A percentile compares a stretch with the other conserved stretches of the same genome.
These are phyloP conservation scores for Ophiorrhiza pumila DNA, from an alignment of 257 asterid species.

Conservation along the genomic window DNA sequence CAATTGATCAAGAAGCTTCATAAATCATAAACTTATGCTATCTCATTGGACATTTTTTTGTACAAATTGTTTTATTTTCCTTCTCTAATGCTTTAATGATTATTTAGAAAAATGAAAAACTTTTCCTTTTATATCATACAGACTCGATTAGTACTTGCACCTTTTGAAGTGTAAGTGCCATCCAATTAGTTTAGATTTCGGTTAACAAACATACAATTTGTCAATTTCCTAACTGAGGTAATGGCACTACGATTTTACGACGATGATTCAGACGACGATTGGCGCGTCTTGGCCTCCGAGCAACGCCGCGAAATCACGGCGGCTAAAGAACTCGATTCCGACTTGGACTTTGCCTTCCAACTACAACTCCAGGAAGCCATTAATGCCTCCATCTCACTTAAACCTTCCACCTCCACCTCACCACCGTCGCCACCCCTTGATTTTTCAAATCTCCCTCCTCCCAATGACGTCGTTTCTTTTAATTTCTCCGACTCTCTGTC, in stretches of 20 bases:
- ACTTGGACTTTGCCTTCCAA: conserved; percentile 65
- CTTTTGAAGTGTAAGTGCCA: too few relatives aligned
- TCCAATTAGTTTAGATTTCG: too few relatives aligned
- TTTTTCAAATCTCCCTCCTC: background rate
- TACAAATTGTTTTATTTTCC: too few relatives aligned
- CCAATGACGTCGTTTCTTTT: conserved; percentile 10
- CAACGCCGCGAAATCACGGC: conserved; percentile 53
- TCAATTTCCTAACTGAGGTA: background rate
- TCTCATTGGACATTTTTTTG: too few relatives aligned
- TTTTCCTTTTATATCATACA: too few relatives aligned
- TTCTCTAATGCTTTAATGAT: too few relatives aligned
- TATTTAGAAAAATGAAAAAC: too few relatives aligned
- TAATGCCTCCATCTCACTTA: conserved; percentile 45
- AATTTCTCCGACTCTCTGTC: conserved; percentile 29
- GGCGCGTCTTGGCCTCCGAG: conserved; percentile 41
- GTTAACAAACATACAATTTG: too few relatives aligned
- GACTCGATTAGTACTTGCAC: too few relatives aligned
- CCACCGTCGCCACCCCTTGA: conserved; percentile 13
- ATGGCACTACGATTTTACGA: background rate
- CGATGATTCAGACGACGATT: conserved; percentile 29
- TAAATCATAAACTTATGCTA: too few relatives aligned
- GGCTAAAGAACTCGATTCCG: conserved; percentile 48
- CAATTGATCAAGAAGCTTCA: too few relatives aligned
- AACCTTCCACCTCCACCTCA: conserved; percentile 26
- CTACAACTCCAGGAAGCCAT: conserved; percentile 72